Evolutionary conservation across 73 alveolate species (phyloP).

Genomic region (Blepharisma stoltei): DNA sequence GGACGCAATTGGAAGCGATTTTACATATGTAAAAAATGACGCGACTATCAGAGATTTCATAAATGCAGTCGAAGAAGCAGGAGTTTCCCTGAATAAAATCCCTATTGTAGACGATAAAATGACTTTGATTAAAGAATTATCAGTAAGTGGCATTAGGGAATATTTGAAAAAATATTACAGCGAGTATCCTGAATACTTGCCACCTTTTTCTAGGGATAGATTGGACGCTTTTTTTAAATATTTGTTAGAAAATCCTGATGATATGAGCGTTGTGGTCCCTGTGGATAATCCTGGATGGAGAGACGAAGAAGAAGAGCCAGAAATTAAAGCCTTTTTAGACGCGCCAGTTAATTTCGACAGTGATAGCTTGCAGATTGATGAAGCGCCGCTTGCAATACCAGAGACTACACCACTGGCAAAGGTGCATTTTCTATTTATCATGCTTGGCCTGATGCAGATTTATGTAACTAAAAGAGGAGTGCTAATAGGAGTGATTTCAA

Average conservation of each 20-base stretch:
- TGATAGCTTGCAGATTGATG: conserved; percentile 55
- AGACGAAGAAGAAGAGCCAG: neutral
- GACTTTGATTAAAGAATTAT: neutral
- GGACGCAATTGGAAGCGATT: conserved; percentile 69
- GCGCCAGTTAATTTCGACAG: conserved; percentile 57
- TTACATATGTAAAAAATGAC: conserved; percentile 39
- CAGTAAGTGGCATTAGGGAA: neutral
- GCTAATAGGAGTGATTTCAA: conserved; percentile 76
- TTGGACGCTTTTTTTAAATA: neutral
- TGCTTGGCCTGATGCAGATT: conserved; percentile 73
- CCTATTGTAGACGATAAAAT: neutral
- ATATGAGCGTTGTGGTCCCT: no score
- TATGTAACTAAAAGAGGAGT: conserved; percentile 77
- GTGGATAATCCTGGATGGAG: no score
- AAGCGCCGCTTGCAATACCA: conserved; percentile 67
- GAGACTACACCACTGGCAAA: conserved; percentile 71
- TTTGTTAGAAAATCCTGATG: neutral
- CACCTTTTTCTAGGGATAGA: neutral
- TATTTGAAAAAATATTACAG: neutral
- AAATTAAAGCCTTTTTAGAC: conserved; percentile 44
- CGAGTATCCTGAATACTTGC: neutral
- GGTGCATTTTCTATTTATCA: conserved; percentile 80
- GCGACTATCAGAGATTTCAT: conserved; percentile 14
- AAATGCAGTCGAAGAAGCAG: conserved; percentile 22
- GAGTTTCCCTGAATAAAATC: neutral